Base-by-base conservation (phyloP, 305 asterid genomes). In the Fraxinus sp. region DNA sequence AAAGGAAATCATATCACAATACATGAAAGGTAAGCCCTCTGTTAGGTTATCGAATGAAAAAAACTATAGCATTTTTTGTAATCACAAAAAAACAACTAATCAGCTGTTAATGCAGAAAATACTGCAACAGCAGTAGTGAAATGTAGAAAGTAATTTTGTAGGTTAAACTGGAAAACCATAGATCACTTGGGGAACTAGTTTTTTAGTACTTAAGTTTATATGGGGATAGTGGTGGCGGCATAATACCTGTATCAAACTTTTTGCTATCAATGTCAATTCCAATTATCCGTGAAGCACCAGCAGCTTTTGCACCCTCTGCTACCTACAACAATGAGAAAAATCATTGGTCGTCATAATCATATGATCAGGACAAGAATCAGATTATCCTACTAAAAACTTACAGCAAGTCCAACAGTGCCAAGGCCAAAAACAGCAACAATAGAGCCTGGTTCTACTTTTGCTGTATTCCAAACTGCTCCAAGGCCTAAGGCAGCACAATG, bases 381-480 rank as follows among this genome's bases (percentile, higher is more conserved):
- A 75, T 41, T 70, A 86, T 36, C 75, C 79, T 7, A 79, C 70
- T 78, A 79, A 81, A 70, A 59, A 92, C 97, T 93, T 88, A 97
- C 98, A 85, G 97, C 98, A 88, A 97, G 98, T 72, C 98, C 98
- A 83, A 97, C 97, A 74, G 97, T 95, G 81, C 99, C 99, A 16
- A 97, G 97, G 81, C 99, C 99, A 89, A 95, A 97, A 79, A 97
- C 35, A 86, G 98, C 98, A 88, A 97, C 98, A 82, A 82, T 92
- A 75, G 99, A 97, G 77, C 98, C 98, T 68, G 93, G 83, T 90
- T 97, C 99, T 59, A 97, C 99, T 88, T 95, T 97, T 43, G 99
- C 98, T n/a, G 98, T 95, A 87, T 97, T 95, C 99, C 99, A 97
- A 89, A 93, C 99, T 35, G 99, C 98, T 85, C 98, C 99, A 89